Base-by-base conservation (phyloP, 2,329 filamentous ascomycete species). In the Tolypocladium capitatum region DNA sequence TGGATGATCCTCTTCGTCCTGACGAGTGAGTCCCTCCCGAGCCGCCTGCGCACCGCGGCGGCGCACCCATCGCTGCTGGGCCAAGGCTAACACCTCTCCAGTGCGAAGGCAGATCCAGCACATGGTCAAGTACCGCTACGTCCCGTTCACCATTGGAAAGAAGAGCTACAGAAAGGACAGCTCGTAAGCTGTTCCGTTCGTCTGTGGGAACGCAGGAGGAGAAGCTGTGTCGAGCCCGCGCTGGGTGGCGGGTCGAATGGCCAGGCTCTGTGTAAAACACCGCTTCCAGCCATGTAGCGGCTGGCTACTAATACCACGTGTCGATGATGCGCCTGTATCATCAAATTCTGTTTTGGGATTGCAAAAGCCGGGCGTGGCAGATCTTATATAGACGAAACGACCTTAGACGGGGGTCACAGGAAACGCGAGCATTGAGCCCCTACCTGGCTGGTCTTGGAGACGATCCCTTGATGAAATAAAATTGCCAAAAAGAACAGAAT, bases 61-160 rank as follows among this genome's bases (percentile, higher is more conserved):
- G 24, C 38, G 38, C 24, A 28, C 10, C 24, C 38, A 6, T 18
- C 2, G 5, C 16, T 18, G 24, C 16, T 13, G 16, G 24, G 16
- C 24, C 28, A 8, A 30, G n/a, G 8, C 16, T 43, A n/a, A n/a
- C 36, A 35, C 35, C 10, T 46, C 18, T 21, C 16, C 58, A 94
- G 89, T 98, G 92, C 82, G 92, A 69, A 87, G 92, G 75, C 92
- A 98, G 72, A 98, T 98, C 59, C 92, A 98, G 73, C 92, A 97
- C 72, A 98, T 98, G 92, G 91, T 98, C 78, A 98, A 97, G 75
- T 98, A 97, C 74, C 87, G 91, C 70, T 98, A 95, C 64, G 89
- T 95, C 30, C 89, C 90, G 36, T 95, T 96, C 72, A 83, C 86
- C 36, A 81, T 94, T 55, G 90, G 90, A 68, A 96, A 96, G 79